phyloP scores from a whole-genome alignment of 1,284 basidiomycete species.

The Cryptococcus jaspeensis region DNA sequence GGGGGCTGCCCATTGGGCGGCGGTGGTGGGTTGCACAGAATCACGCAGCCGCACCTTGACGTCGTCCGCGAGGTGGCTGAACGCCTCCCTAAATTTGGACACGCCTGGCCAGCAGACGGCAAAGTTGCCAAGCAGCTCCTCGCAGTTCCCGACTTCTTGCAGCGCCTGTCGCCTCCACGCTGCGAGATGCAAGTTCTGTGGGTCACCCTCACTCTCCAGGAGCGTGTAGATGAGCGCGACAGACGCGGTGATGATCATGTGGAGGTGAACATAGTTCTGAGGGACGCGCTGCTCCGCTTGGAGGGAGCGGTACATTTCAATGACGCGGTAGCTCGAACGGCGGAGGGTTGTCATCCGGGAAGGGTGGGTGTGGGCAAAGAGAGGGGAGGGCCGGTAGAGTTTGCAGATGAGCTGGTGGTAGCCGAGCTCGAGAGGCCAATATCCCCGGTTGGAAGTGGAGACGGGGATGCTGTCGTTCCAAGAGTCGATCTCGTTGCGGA shows the following conservation, averaged over 20 bases:
- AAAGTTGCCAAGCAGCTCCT: neutral
- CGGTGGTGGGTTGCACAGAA: neutral
- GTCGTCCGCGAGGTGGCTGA: neutral
- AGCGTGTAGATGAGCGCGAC: constrained; percentile 11
- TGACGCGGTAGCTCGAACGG: constrained; percentile 3
- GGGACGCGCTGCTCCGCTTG: constrained; percentile 3
- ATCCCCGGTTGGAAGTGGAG: neutral
- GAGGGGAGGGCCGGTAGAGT: constrained; percentile 9
- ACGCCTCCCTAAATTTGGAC: neutral
- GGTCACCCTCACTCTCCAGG: neutral
- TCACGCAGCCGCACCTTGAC: neutral
- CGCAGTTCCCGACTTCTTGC: neutral
- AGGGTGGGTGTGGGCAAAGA: constrained; percentile 6
- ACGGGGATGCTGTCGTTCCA: constrained; percentile 7
- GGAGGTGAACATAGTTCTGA: constrained; percentile 6
- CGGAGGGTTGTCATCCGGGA: constrained; percentile 2
- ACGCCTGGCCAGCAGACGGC: neutral
- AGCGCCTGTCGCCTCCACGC: constrained; percentile 10
- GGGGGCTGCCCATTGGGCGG: neutral
- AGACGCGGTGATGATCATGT: neutral
- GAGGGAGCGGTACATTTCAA: constrained; percentile 5
- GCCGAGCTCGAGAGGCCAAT: constrained; percentile 6
- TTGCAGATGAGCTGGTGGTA: constrained; percentile 8
- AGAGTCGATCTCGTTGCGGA: constrained; percentile 9
- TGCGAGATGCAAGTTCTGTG: constrained; percentile 2